Evolutionary conservation across 805 yeast genomes (phyloP).

Genomic region (Priceomyces carsonii): DNA sequence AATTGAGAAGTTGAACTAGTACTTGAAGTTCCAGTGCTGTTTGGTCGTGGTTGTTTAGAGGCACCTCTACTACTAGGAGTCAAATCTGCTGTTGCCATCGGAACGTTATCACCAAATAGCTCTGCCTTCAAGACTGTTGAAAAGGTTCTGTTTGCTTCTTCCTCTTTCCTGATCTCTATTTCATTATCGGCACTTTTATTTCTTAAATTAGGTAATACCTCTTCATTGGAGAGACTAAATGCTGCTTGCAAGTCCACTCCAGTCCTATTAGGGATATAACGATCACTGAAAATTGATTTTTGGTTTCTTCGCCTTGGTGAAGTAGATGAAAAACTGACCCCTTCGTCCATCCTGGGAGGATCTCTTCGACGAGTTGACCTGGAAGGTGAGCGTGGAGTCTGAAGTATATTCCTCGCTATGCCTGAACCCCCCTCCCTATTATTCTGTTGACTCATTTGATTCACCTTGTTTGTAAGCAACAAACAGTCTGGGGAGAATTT

Average conservation of each 20-base stretch:
- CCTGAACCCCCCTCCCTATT: constrained; percentile 4
- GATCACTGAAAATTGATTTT: constrained; percentile 65
- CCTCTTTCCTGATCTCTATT: constrained; percentile 65
- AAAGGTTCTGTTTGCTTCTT: constrained; percentile 85
- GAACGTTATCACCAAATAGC: constrained; percentile 84
- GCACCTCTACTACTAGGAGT: constrained; percentile 10
- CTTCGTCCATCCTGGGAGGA: constrained; percentile 38
- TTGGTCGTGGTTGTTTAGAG: constrained; percentile 9
- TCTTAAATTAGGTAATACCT: constrained; percentile 37
- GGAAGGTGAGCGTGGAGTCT: constrained; percentile 45
- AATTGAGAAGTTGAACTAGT: constrained; percentile 3
- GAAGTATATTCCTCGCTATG: constrained; percentile 17
- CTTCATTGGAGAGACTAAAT: constrained; percentile 54
- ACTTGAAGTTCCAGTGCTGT: constrained; percentile 18
- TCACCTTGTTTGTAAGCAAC: no score
- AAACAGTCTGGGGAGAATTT: no score
- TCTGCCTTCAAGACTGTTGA: constrained; percentile 85
- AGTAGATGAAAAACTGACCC: constrained; percentile 28
- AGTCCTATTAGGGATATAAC: constrained; percentile 84
- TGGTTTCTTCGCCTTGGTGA: constrained; percentile 50
- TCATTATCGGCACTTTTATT: constrained; percentile 49
- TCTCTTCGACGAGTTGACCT: constrained; percentile 39
- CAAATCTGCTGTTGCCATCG: constrained; percentile 45
- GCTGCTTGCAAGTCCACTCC: constrained; percentile 91
- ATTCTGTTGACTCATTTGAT: constrained; percentile 4